A percentile compares a stretch with the other conserved stretches of the same genome.
Conservation (phyloP, 768 basidiomycete species). For the Lentinula sp. region DNA sequence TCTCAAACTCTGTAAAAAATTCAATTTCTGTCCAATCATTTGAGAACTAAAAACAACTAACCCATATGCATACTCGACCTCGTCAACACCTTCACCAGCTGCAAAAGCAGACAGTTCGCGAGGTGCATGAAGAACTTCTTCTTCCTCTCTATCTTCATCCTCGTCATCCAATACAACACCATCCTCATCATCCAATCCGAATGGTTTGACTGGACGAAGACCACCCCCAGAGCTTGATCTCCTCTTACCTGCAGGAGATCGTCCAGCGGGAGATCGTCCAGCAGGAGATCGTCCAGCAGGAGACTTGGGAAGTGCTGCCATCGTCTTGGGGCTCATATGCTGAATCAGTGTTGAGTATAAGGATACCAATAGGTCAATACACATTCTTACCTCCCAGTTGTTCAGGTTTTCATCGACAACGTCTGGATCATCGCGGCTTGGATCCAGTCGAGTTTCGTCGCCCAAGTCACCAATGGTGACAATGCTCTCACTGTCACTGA, state of each 20-base stretch:
- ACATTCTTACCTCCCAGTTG: slow-evolving; percentile 83
- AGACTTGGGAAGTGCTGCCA: slow-evolving; percentile 89
- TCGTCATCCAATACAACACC: slow-evolving; percentile 73
- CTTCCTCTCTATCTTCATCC: slow-evolving; percentile 46
- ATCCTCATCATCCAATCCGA: slow-evolving; percentile 72
- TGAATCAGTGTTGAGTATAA: slow-evolving; percentile 22
- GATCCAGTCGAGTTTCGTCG: slow-evolving; percentile 65
- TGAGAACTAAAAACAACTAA: slow-evolving; percentile 26
- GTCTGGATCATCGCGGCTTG: slow-evolving; percentile 57
- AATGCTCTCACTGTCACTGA: slow-evolving; percentile 93
- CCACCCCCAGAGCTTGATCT: slow-evolving; percentile 82
- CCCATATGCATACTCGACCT: slow-evolving; percentile 88
- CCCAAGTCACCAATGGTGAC: slow-evolving; percentile 85
- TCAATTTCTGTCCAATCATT: neutral
- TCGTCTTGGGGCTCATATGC: slow-evolving; percentile 96
- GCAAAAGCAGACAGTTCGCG: slow-evolving; percentile 72
- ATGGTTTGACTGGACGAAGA: slow-evolving; percentile 72
- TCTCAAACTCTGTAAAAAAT: neutral
- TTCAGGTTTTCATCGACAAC: slow-evolving; percentile 78
- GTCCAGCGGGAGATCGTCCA: slow-evolving; percentile 49
- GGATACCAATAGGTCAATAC: neutral
- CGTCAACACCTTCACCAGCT: slow-evolving; percentile 79
- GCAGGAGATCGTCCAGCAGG: slow-evolving; percentile 39
- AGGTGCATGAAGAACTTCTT: slow-evolving; percentile 68
- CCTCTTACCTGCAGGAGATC: slow-evolving; percentile 79